Conservation (phyloP, 352 stramenopile genomes). For the Pythium brassicae region DNA sequence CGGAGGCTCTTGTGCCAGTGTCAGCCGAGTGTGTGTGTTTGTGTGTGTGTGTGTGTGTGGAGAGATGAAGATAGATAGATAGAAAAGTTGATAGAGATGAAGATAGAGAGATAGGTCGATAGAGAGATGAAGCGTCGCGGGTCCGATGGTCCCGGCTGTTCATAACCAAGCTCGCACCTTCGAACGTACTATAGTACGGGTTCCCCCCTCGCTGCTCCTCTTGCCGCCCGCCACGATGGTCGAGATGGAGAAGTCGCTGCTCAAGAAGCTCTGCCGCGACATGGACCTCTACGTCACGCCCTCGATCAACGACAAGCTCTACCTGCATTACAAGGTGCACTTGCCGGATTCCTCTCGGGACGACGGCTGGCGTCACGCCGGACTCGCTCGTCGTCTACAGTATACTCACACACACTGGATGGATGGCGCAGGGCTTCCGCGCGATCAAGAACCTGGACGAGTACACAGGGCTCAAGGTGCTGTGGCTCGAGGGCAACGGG, state of each 20-base stretch:
- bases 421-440: slow-evolving; percentile 65
- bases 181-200: no score
- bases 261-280: slow-evolving; percentile 89
- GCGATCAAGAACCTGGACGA: slow-evolving; percentile 93
- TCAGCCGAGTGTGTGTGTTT: no score
- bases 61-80: no score
- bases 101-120: no score
- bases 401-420: neutral
- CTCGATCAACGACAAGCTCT: slow-evolving; percentile 94
- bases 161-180: neutral
- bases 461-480: slow-evolving; percentile 91
- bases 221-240: slow-evolving; percentile 32
- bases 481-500: slow-evolving; percentile 95
- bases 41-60: no score
- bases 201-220: no score
- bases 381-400: neutral
- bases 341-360: neutral
- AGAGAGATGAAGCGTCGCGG: neutral
- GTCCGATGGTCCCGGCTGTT: neutral
- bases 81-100: neutral
- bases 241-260: slow-evolving; percentile 86
- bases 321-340: slow-evolving; percentile 92
- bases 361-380: neutral
- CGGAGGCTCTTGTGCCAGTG: no score
- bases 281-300: slow-evolving; percentile 91